Evolutionary conservation across 768 basidiomycete species (phyloP), one percentile per base, ranked within the genome.

Genomic region (Trametes cinnabarina): DNA sequence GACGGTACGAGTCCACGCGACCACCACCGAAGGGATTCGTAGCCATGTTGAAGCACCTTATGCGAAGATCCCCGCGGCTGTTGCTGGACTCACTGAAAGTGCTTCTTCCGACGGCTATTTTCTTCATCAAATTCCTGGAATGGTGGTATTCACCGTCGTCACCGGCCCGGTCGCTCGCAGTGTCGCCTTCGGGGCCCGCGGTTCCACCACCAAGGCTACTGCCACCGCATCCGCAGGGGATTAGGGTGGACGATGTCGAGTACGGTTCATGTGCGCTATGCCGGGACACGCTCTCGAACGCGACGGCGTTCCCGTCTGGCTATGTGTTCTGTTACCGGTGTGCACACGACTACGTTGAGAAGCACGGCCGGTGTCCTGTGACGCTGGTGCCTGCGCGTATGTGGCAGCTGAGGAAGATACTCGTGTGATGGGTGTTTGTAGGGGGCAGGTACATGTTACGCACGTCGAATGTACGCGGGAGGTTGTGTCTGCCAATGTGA

Each of bases 141-240:
- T 99, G 97, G 94, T 99, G 96, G 94, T 98, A 98, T 69, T 95
- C 94, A 4, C 94, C 97, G 20, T 82, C 82, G 42, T 97, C 92
- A 11, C 94, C 90, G 3, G 91, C 90, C 17, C 83, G 86, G 39
- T 83, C 84, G n/a, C 73, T 91, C 51, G 79, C 84, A 9, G 78
- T 78, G 30, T 84, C 83, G 11, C 76, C 74, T 28, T 79, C 82
- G 50, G 89, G 86, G 7, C 90, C 87, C 26, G 78, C 83, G 1
- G 79, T 92, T 41, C 88, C 89, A 62, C 91, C 91, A 14, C 94
- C 91, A 42, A 79, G 78, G 62, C 82, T 90, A 66, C 81, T 92
- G 26, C 78, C 77, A 30, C 90, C 91, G 4, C 88, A 94, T 67
- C 87, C 88, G 9, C 78, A 82, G 48, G 87, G 88, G 23, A 77